Percentiles rank a stretch among this genome's conserved stretches.
Evolutionary conservation across 805 yeast genomes (phyloP).

Genomic region (Saccharomycopsis olivae): DNA sequence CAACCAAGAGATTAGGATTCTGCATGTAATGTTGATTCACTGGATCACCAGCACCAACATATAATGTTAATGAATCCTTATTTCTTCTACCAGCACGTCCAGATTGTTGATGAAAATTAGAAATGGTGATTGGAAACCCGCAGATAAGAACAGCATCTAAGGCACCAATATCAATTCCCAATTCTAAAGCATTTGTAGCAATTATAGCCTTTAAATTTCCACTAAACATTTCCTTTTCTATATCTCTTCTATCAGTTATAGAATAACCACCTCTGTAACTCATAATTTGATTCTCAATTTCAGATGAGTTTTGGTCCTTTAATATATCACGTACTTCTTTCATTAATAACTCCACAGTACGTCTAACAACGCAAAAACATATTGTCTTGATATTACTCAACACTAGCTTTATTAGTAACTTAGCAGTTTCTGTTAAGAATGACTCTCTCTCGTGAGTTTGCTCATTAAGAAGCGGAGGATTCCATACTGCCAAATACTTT

Average conservation of each 20-base stretch:
- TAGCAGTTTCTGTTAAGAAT: constrained; percentile 68
- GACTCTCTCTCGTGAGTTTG: constrained; percentile 51
- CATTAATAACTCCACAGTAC: constrained; percentile 80
- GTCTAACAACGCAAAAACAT: constrained; percentile 81
- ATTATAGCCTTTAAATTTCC: constrained; percentile 80
- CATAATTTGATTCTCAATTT: constrained; percentile 59
- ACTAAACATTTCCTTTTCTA: constrained; percentile 82
- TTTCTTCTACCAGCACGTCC: constrained; percentile 94
- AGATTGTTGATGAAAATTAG: constrained; percentile 88
- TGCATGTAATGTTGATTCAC: constrained; percentile 74
- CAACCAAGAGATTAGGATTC: constrained; percentile 44
- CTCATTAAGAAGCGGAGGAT: constrained; percentile 62
- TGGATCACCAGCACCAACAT: constrained; percentile 75
- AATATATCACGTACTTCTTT: constrained; percentile 61
- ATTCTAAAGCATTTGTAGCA: constrained; percentile 90
- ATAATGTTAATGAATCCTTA: constrained; percentile 73
- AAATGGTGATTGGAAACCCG: constrained; percentile 83
- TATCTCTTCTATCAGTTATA: constrained; percentile 71
- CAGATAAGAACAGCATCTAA: constrained; percentile 86
- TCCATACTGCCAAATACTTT: constrained; percentile 72
- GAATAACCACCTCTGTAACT: constrained; percentile 94
- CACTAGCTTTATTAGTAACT: constrained; percentile 56
- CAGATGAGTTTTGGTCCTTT: constrained; percentile 25
- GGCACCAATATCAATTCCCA: constrained; percentile 92
- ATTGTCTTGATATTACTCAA: constrained; percentile 63